A percentile compares a stretch with the other conserved stretches of the same genome.
Conservation (phyloP, 805 yeast species). For the Suhomyces vadensis region DNA sequence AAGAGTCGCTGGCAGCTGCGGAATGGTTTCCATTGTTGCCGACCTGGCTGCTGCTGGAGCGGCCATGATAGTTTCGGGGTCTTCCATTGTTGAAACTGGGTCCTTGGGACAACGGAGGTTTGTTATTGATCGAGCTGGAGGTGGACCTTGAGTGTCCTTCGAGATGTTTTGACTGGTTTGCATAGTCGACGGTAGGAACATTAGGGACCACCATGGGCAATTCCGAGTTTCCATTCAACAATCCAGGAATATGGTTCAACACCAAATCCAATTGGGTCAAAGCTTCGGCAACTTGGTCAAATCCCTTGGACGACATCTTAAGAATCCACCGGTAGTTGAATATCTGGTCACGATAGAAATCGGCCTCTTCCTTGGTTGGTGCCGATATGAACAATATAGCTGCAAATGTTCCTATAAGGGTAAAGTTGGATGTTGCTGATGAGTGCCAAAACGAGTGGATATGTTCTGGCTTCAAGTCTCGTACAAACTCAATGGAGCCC, state of each 20-base stretch:
- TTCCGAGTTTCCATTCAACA: conserved; percentile 43
- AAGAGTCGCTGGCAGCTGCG: conserved; percentile 6
- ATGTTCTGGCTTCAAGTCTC: conserved; percentile 77
- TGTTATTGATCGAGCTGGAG: not conserved
- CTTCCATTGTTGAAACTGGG: conserved; percentile 6
- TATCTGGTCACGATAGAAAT: conserved; percentile 63
- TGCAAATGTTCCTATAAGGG: conserved; percentile 86
- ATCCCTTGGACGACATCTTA: conserved; percentile 71
- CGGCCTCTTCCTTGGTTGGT: conserved; percentile 57
- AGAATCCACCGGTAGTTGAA: conserved; percentile 76
- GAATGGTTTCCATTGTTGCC: not conserved
- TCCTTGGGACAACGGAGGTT: not conserved
- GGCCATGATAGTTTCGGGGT: not conserved
- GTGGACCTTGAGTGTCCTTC: not conserved
- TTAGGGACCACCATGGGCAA: conserved; percentile 39
- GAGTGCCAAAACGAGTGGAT: conserved; percentile 90
- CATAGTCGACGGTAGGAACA: conserved; percentile 27
- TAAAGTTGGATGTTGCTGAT: conserved; percentile 72
- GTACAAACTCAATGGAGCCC: conserved; percentile 80
- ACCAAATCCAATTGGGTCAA: conserved; percentile 69
- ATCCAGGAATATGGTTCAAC: conserved; percentile 72
- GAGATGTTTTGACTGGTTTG: conserved; percentile 5
- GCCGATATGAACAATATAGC: conserved; percentile 71
- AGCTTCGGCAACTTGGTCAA: conserved; percentile 77
- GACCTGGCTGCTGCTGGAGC: conserved; percentile 7